Conservation (phyloP, 495 filamentous ascomycete species). For the Hyaloscypha variabilis region DNA sequence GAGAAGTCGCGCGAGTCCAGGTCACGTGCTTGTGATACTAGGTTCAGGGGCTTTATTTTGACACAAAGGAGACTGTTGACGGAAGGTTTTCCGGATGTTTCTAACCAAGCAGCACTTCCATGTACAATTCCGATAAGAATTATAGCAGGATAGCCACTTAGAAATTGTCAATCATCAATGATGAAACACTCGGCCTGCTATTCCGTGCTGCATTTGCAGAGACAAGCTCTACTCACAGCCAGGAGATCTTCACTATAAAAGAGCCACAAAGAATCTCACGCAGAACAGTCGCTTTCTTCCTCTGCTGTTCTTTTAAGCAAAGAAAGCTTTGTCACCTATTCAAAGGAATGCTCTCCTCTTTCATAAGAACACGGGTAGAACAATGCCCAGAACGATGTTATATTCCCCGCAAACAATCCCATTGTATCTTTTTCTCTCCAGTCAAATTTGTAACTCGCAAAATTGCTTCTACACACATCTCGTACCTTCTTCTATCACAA, state of each 20-base stretch:
- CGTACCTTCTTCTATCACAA: neutral
- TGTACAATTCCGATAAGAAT: neutral
- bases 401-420: neutral
- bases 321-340: neutral
- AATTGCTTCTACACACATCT: neutral
- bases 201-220: too few relatives aligned
- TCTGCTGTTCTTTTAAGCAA: too few relatives aligned
- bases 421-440: neutral
- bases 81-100: neutral
- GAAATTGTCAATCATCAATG: too few relatives aligned
- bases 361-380: neutral
- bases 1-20: neutral
- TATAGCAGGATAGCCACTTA: neutral
- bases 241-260: too few relatives aligned
- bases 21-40: neutral
- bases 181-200: too few relatives aligned
- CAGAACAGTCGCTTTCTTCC: neutral
- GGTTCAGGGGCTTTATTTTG: neutral
- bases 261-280: neutral
- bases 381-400: neutral
- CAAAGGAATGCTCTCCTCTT: neutral
- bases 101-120: neutral
- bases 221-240: too few relatives aligned
- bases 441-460: neutral
- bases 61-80: neutral